phyloP scores from a whole-genome alignment of 805 yeast species.

The Lipomyces sp. region DNA sequence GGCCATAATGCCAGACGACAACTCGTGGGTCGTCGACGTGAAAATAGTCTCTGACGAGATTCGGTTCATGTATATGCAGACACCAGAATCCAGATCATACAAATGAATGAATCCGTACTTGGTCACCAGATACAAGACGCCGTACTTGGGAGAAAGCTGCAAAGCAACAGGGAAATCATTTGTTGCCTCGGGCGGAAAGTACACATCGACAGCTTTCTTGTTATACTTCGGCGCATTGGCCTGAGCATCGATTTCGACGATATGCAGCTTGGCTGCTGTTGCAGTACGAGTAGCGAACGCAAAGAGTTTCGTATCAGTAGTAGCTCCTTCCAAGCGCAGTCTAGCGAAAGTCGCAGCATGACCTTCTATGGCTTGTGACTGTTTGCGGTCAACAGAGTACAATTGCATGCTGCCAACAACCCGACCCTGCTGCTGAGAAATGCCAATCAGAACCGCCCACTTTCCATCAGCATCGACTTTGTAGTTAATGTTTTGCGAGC shows the following conservation, averaged over 20 bases:
- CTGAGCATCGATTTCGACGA: slow-evolving; percentile 95
- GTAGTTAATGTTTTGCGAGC: slow-evolving; percentile 88
- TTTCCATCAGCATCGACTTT: slow-evolving; percentile 77
- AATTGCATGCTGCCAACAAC: slow-evolving; percentile 97
- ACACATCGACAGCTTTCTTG: slow-evolving; percentile 89
- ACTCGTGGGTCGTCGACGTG: slow-evolving; percentile 76
- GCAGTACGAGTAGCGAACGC: slow-evolving; percentile 90
- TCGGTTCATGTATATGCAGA: slow-evolving; percentile 91
- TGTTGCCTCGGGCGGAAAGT: slow-evolving; percentile 94
- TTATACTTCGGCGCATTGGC: slow-evolving; percentile 79
- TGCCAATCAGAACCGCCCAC: slow-evolving; percentile 96
- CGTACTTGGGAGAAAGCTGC: slow-evolving; percentile 82
- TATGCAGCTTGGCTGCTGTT: slow-evolving; percentile 83
- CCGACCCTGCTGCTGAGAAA: slow-evolving; percentile 89
- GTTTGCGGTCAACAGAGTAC: slow-evolving; percentile 82
- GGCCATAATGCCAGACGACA: slow-evolving; percentile 83
- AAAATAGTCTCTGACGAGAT: slow-evolving; percentile 95
- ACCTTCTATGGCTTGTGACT: slow-evolving; percentile 97
- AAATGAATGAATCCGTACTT: slow-evolving; percentile 96
- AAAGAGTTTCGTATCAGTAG: slow-evolving; percentile 79
- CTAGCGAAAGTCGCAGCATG: slow-evolving; percentile 91
- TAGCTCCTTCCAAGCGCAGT: slow-evolving; percentile 72
- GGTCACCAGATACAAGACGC: slow-evolving; percentile 85
- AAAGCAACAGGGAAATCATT: slow-evolving; percentile 96
- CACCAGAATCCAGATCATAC: slow-evolving; percentile 91